Evolutionary conservation across 2,329 filamentous ascomycete species (phyloP).

Genomic region (Dendrostoma leiphaemia): DNA sequence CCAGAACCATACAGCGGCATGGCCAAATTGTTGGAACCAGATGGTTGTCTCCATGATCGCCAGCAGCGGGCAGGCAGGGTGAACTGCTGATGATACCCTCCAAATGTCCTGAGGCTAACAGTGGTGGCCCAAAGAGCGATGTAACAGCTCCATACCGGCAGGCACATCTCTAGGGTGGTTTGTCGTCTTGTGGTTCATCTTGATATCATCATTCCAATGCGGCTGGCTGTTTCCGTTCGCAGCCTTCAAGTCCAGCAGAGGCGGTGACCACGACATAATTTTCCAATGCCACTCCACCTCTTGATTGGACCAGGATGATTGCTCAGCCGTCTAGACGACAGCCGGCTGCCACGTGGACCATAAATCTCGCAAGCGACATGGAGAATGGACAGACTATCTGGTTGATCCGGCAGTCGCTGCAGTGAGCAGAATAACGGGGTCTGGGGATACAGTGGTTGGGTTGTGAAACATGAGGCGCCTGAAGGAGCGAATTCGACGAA

Average conservation of each 20-base stretch:
- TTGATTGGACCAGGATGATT: background rate
- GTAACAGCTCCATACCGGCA: too few relatives aligned
- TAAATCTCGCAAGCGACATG: conserved; percentile 6
- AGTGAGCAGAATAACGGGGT: conserved; percentile 4
- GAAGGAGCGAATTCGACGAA: conserved; percentile 5
- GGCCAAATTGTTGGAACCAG: background rate
- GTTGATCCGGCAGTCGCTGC: background rate
- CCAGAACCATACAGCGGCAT: background rate
- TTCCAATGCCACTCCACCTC: background rate
- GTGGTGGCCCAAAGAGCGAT: background rate
- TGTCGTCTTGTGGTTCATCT: too few relatives aligned
- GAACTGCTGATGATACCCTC: too few relatives aligned
- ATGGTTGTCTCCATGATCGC: background rate
- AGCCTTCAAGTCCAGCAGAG: too few relatives aligned
- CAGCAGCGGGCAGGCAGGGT: too few relatives aligned
- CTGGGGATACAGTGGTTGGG: conserved; percentile 9
- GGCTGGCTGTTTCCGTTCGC: too few relatives aligned
- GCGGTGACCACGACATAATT: too few relatives aligned
- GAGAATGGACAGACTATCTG: conserved; percentile 8
- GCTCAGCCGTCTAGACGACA: conserved; percentile 6
- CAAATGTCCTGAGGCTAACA: background rate
- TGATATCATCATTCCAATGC: too few relatives aligned
- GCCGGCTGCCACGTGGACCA: conserved; percentile 3
- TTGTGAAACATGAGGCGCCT: conserved; percentile 17
- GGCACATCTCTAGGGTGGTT: too few relatives aligned